Base-by-base conservation (phyloP, 768 basidiomycete genomes). In the Naganishia vishniacii region DNA sequence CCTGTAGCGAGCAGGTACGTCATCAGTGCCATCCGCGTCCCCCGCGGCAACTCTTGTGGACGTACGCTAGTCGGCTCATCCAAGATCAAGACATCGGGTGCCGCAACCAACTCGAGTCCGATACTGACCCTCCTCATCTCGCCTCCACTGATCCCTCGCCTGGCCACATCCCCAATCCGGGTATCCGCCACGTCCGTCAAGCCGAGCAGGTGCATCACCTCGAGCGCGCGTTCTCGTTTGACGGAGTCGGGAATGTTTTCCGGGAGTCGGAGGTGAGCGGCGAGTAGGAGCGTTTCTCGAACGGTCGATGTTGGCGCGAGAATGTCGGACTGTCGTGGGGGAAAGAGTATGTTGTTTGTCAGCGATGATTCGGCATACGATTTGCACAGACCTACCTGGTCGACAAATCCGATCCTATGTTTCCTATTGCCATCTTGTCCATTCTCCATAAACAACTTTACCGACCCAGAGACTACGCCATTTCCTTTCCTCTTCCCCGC, bases 61-160 rank as follows among this genome's bases (percentile, higher is more conserved):
- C 65, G 28, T 25, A 70, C 69, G 6, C 76, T 78, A 1, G 80
- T 80, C 0, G 92, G 92, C 71, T 95, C 92, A 70, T 95, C 92
- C 32, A 91, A 81, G 29, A 94, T 84, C 42, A 95, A 77, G 12
- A 95, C 81, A 72, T 91, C 89, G 0, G 92, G 92, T 42, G 83
- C 82, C 0, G 89, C 86, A 49, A 94, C 86, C 11, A 95, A 81
- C 78, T 94, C 92, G 40, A 92, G 78, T 5, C 91, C 92, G 65
- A 95, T 93, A 64, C 87, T 90, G 5, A 95, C 88, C 53, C 92
- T 80, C 48, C 92, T 82, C 81, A 89, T 88, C 76, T 95, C 91
- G 11, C 92, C 92, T 12, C 92, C 92, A 70, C 87, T 89, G 58
- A 95, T 91, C 0, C 90, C 92, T 48, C 91, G 81, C 20, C 83